Conservation (phyloP, 768 basidiomycete genomes). For the Epithele typhae region DNA sequence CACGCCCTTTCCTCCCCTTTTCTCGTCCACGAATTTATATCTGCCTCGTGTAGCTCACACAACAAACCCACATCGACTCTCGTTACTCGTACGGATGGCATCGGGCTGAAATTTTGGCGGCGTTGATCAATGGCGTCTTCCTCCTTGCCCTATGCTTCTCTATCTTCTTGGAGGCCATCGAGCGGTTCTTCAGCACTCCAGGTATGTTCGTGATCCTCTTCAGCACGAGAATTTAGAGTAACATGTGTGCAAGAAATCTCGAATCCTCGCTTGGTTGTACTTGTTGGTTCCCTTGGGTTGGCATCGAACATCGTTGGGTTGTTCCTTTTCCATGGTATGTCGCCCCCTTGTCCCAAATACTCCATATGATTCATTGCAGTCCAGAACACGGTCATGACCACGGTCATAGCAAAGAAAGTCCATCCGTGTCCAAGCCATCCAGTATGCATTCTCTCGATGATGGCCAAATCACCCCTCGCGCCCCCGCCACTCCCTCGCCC, state of each 20-base stretch:
- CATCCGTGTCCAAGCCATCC: slow-evolving; percentile 33
- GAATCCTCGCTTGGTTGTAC: slow-evolving; percentile 81
- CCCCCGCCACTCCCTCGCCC: slow-evolving; percentile 21
- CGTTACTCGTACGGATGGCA: slow-evolving; percentile 99
- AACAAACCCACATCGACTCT: slow-evolving; percentile 52
- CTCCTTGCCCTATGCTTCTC: slow-evolving; percentile 95
- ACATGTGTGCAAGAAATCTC: slow-evolving; percentile 63
- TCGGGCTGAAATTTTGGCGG: slow-evolving; percentile 93
- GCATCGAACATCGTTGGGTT: slow-evolving; percentile 91
- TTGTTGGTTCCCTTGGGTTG: slow-evolving; percentile 87
- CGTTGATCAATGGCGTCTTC: slow-evolving; percentile 95
- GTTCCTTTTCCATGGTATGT: slow-evolving; percentile 89
- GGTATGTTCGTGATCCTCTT: slow-evolving; percentile 40
- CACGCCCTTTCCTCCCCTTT: slow-evolving; percentile 22
- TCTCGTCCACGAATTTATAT: neutral
- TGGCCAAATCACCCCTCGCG: slow-evolving; percentile 14
- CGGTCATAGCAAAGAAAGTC: slow-evolving; percentile 27
- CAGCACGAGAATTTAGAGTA: neutral
- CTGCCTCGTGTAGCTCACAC: slow-evolving; percentile 51
- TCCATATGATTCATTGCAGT: slow-evolving; percentile 8
- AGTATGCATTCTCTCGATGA: slow-evolving; percentile 28
- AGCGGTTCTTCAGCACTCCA: slow-evolving; percentile 82
- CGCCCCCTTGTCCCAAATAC: neutral
- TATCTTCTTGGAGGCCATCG: slow-evolving; percentile 87
- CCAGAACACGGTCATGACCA: slow-evolving; percentile 66